Base-by-base conservation (phyloP, 805 yeast genomes). In the Yarrowia alimentaria region DNA sequence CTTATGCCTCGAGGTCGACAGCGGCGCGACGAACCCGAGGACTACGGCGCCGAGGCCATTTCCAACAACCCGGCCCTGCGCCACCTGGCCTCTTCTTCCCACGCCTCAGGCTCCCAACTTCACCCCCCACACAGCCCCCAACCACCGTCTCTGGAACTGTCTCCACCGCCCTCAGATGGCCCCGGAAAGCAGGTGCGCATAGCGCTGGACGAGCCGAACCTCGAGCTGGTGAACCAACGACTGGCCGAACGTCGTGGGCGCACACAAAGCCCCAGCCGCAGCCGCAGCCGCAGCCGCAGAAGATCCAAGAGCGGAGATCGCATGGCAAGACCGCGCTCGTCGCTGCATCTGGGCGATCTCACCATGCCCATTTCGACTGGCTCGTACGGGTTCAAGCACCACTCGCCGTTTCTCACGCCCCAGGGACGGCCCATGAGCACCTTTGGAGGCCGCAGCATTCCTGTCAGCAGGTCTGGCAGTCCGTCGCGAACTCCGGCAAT, bases 291-390 rank as follows among this genome's bases (percentile, higher is more conserved):
- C 42, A 25, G 51, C 51, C n/a, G 53, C 33, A 21, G 28, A 51
- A 14, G 56, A 53, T 20, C 34, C 55, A 40, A 55, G 54, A 42
- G 61, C 56, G 31, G 47, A 24, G 34, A 51, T 13, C 25, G 48
- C 6, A 19, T 29, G 10, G 30, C 33, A 13, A 13, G 33, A 16
- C 33, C 26, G 9, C 20, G 30, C n/a, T 37, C 43, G 17, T 16
- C 47, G 20, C 28, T 40, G 11, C 47, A 40, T n/a, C 47, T 40
- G 5, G 47, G 47, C 8, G 47, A 40, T 28, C 33, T 40, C 30
- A 40, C 32, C 19, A 28, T 40, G 47, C 47, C 47, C 3, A 40
- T 40, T 14, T 40, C 47, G 3, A 40, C 47, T 6, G 47, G 47
- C 4, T 40, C 47, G 10, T 40, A 40, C 11, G 47, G 47, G 6